phyloP scores from a whole-genome alignment of 1,284 basidiomycete genomes.

The Ustilago hordei region DNA sequence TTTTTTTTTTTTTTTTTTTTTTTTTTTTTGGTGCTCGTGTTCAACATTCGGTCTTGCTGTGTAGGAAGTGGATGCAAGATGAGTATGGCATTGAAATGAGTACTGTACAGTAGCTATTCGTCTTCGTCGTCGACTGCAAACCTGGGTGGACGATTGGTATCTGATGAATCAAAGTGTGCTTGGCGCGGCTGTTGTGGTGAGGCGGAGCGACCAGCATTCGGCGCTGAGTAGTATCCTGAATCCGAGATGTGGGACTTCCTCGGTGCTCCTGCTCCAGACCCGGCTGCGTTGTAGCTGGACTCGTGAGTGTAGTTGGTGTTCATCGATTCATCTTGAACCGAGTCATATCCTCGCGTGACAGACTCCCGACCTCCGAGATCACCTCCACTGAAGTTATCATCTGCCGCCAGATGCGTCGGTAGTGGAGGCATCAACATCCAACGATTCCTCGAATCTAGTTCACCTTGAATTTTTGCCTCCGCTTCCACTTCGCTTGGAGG shows the following conservation, averaged over 20 bases:
- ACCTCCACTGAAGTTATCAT: not conserved
- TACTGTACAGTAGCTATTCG: slow-evolving; percentile 5
- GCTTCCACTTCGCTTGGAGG: slow-evolving; percentile 33
- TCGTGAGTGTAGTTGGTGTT: slow-evolving; percentile 3
- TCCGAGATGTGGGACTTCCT: slow-evolving; percentile 41
- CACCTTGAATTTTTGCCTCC: slow-evolving; percentile 23
- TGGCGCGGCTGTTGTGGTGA: slow-evolving; percentile 10
- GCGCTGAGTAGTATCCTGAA: slow-evolving; percentile 35
- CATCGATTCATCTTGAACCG: slow-evolving; percentile 22
- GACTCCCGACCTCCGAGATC: not conserved
- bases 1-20: not conserved
- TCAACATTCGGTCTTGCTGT: not conserved
- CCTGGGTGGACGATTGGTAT: slow-evolving; percentile 31
- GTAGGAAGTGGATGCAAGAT: not conserved
- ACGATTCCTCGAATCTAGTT: slow-evolving; percentile 17
- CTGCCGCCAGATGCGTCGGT: slow-evolving; percentile 2
- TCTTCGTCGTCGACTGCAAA: slow-evolving; percentile 40
- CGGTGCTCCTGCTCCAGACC: not conserved
- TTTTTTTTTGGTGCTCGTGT: not conserved
- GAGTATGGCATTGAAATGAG: slow-evolving; percentile 2
- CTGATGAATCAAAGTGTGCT: slow-evolving; percentile 9
- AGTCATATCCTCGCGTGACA: not conserved
- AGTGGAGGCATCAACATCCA: slow-evolving; percentile 20
- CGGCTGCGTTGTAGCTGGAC: not conserved
- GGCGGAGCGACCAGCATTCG: not conserved